Evolutionary conservation across 2,329 filamentous ascomycete genomes (phyloP), one percentile per base, ranked within the genome.

Genomic region (Tolypocladium nubicola): DNA sequence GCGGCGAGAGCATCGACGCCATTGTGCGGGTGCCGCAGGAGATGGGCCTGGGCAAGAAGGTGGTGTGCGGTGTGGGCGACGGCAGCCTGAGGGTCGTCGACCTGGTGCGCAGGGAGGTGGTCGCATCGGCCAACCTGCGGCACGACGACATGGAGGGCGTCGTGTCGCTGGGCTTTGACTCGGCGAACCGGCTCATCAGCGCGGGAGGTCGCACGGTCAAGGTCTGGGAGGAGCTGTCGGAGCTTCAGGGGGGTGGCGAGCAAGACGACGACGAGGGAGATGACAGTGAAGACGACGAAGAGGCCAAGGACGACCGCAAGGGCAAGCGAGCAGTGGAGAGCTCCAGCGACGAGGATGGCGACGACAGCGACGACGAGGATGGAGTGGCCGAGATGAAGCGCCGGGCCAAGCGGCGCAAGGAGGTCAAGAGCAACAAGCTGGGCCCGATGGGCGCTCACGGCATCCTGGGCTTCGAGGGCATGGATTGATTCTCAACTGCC

Each of bases 131-230:
- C 68, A 87, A 65, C 75, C 63, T 77, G 41, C 67, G 83, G 64
- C 93, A 97, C 69, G 90, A 97, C 66, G 91, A 96, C 59, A 75
- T 94, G 21, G 93, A 97, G 68, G 88, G 88, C 2, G 91, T 97
- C 4, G 82, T 91, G 1, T 88, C 83, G 0, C 72, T 99, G 0
- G 88, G 81, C 1, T 96, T 97, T 62, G 94, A 97, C 72, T 86
- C 88, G 54, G 84, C 86, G 55, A 89, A 91, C 52, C 81, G 94
- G 52, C 84, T 99, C 78, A 90, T 99, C 63, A 95, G 86, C 66
- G 92, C 90, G 13, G 94, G 94, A 56, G 94, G 94, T 0, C 82
- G 81, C 64, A 85, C 85, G 0, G 82, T 99, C 61, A 97, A 97
- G 72, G 86, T 97, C 2, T 99, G 94, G 94, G 84, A 94, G 88